Base-by-base conservation (phyloP, 78 protist genomes). In the Dictyostelium capitatum region DNA sequence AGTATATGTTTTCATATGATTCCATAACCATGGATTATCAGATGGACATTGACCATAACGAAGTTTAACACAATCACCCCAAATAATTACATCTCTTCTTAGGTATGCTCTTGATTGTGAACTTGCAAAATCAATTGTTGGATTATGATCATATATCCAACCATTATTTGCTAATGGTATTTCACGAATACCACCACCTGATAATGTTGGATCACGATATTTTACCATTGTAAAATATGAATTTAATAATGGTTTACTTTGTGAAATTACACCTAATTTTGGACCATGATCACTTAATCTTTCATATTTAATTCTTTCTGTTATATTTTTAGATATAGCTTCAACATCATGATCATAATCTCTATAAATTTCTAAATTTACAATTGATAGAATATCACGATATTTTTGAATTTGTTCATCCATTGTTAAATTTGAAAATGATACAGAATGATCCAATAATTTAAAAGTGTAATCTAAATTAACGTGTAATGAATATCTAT, bases 31-130 rank as follows among this genome's bases (percentile, higher is more conserved):
- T 41, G 75, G 97, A 50, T 69, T 83, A 43, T 79, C 95, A 2
- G 59, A 43, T 84, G 95, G 95, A 17, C 23, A 11, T 17, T 43
- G 5, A 17, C 97, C 98, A 81, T 97, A 98, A 32, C 98, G 92
- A 43, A 98, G 79, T 51, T 98, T 98, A 15, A 97, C 97, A 90
- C 97, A 90, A 87, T 98, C 99, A 50, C 98, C 98, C 99, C 99
- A 98, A 25, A 97, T 53, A 51, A 97, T 95, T 4, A 98, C 97
- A 78, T 98, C 98, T 12, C 99, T 90, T 25, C 98, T 79, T 17
- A 96, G 32, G 69, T 97, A 98, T n/a, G 97, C 95, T 19, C 51
- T 12, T 23, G 94, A 73, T 25, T 59, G 82, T 15, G 70, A 79
- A 7, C 84, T 69, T 14, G 97, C 98, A 69, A 95, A 96, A 83